A percentile compares a stretch with the other conserved stretches of the same genome.
phyloP scores from a whole-genome alignment of 257 asterid genomes.

The Nicotiana tomentosiformis region DNA sequence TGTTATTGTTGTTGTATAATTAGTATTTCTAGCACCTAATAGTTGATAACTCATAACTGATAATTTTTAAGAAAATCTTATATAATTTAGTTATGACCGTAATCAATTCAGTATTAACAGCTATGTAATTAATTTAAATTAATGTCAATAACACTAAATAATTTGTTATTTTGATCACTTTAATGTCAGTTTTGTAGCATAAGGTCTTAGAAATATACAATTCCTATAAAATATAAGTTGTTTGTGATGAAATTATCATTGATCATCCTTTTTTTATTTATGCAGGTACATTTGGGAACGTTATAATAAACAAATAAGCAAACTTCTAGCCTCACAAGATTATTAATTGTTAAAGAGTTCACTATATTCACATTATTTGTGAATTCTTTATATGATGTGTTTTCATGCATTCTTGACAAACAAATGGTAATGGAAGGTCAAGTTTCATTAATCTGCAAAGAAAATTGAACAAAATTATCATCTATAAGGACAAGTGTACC shows the following conservation, averaged over 20 bases:
- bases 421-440: not conserved
- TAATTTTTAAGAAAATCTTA: not conserved
- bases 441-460: not conserved
- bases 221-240: not conserved
- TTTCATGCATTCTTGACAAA: not conserved
- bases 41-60: not conserved
- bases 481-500: conserved; percentile 25
- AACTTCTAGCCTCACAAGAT: not conserved
- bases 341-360: not conserved
- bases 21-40: not conserved
- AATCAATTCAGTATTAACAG: not conserved
- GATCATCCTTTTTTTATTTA: not conserved
- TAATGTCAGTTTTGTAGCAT: not conserved
- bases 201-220: not conserved
- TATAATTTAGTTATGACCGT: not conserved
- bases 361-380: not conserved
- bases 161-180: not conserved
- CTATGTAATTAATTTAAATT: not conserved
- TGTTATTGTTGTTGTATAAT: not conserved
- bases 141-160: not conserved
- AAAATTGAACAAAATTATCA: conserved; percentile 7
- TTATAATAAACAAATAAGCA: not conserved
- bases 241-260: not conserved
- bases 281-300: not conserved
- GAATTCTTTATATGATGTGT: not conserved